Conservation (phyloP, 169 alveolate species). For the Plasmodium chabaudi region DNA sequence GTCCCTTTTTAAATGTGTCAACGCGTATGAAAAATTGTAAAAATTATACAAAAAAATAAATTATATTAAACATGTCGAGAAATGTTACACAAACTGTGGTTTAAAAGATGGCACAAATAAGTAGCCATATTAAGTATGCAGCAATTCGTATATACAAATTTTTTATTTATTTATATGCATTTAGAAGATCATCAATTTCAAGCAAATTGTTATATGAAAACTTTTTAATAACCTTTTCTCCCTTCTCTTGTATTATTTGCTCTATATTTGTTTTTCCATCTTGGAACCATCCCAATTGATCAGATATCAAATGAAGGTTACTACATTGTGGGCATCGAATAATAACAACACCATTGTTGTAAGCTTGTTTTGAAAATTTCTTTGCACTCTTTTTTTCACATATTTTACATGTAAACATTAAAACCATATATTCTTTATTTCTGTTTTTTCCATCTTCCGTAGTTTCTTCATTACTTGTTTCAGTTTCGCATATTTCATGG, state of each 20-base stretch:
- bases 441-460: slow-evolving; percentile 4
- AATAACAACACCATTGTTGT: slow-evolving; percentile 83
- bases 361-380: slow-evolving; percentile 83
- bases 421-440: slow-evolving; percentile 43
- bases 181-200: slow-evolving; percentile 52
- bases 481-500: background rate
- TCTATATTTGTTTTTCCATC: slow-evolving; percentile 83
- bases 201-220: slow-evolving; percentile 59
- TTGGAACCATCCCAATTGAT: slow-evolving; percentile 86
- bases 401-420: slow-evolving; percentile 82
- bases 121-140: too few species aligned
- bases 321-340: slow-evolving; percentile 82
- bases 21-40: too few species aligned
- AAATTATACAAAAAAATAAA: too few species aligned
- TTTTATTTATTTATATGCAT: slow-evolving; percentile 44
- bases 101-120: too few species aligned
- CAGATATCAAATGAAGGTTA: slow-evolving; percentile 83
- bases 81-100: too few species aligned
- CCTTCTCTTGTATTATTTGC: slow-evolving; percentile 76
- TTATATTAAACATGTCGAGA: too few species aligned
- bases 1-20: too few species aligned
- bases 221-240: slow-evolving; percentile 78
- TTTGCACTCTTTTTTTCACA: slow-evolving; percentile 80
- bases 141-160: too few species aligned
- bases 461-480: background rate